Conservation (phyloP, 495 filamentous ascomycete species). For the Bathelium albidoporum region DNA sequence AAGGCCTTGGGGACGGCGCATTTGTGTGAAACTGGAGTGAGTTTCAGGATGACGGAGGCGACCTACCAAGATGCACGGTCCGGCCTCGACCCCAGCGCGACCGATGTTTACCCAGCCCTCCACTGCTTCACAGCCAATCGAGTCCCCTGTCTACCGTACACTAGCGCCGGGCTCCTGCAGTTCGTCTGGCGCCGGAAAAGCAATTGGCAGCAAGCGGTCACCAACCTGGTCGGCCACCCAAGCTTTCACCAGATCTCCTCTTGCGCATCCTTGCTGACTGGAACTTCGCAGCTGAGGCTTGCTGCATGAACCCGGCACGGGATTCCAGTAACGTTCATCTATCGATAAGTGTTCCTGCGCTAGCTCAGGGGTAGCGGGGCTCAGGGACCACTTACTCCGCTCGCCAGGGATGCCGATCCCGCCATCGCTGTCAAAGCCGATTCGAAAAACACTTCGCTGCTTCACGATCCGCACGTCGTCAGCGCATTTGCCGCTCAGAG, state of each 20-base stretch:
- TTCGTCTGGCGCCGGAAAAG: background rate
- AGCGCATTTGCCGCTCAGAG: background rate
- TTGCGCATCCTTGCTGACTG: background rate
- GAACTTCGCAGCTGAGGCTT: background rate
- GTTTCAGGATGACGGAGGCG: background rate
- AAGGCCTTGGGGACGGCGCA: background rate
- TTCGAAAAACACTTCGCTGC: background rate
- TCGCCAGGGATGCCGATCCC: background rate
- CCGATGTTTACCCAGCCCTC: background rate
- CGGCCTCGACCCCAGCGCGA: background rate
- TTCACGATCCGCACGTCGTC: background rate
- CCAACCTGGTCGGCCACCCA: background rate
- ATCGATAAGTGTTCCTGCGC: slow-evolving; percentile 4
- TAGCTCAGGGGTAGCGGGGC: slow-evolving; percentile 1
- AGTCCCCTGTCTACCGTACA: background rate
- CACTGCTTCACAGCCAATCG: background rate
- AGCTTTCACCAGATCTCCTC: background rate
- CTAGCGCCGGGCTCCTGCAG: background rate
- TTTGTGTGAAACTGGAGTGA: slow-evolving; percentile 2
- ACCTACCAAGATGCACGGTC: background rate
- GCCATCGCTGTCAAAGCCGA: background rate
- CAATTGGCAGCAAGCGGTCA: background rate
- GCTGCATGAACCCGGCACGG: background rate
- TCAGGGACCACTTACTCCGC: background rate
- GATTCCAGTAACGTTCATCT: background rate